Evolutionary conservation across 179 eudicot species (phyloP).

Genomic region (Nepenthes alata): DNA sequence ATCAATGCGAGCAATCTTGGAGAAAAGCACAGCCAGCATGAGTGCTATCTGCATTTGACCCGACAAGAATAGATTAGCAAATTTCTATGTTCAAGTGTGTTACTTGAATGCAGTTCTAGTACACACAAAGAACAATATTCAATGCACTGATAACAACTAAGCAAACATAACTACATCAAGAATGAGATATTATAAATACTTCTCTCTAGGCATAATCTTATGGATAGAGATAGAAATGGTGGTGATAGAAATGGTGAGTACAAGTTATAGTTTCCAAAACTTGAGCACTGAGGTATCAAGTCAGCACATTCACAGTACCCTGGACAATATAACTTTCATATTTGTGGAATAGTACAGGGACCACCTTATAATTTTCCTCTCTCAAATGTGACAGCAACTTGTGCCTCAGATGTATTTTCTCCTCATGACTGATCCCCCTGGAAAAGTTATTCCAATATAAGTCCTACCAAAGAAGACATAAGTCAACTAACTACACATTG

Average conservation of each 20-base stretch:
- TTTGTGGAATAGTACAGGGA: slow-evolving; percentile 2
- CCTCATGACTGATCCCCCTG: slow-evolving; percentile 85
- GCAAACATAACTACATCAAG: too few species aligned
- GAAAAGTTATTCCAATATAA: slow-evolving; percentile 5
- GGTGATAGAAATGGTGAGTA: too few species aligned
- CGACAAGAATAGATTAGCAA: slow-evolving; percentile 9
- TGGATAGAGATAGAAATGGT: too few species aligned
- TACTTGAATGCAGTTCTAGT: slow-evolving; percentile 1
- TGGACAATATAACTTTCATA: neutral
- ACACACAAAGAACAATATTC: too few species aligned
- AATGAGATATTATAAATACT: too few species aligned
- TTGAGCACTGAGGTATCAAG: too few species aligned
- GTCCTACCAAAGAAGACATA: too few species aligned
- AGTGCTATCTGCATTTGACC: slow-evolving; percentile 58
- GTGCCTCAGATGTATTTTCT: slow-evolving; percentile 67
- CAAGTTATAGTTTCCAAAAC: too few species aligned
- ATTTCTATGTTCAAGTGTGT: slow-evolving; percentile 4
- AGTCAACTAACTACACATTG: too few species aligned
- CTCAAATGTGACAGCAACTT: slow-evolving; percentile 76
- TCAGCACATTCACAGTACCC: neutral
- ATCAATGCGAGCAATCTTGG: slow-evolving; percentile 92
- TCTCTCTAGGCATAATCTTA: too few species aligned
- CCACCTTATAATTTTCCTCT: slow-evolving; percentile 90
- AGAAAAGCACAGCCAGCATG: slow-evolving; percentile 77
- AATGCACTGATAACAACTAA: too few species aligned